Conservation (phyloP, 1,284 basidiomycete species). For the Melampsora larici-populina region DNA sequence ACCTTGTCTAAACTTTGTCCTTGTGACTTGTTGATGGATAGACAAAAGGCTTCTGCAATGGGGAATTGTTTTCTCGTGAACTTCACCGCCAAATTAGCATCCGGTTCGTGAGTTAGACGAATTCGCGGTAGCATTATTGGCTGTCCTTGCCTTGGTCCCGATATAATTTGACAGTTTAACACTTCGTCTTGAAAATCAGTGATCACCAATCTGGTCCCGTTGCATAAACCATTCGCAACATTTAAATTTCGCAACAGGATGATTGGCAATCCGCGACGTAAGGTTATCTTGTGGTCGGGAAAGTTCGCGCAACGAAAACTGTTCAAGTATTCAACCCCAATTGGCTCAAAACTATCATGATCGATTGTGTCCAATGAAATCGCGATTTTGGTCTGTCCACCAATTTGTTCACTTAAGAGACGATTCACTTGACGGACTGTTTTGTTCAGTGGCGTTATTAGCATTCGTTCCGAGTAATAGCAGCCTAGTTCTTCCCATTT, state of each 20-base stretch:
- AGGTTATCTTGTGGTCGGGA: neutral
- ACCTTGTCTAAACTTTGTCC: neutral
- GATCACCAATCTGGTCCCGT: constrained; percentile 3
- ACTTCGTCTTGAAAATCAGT: neutral
- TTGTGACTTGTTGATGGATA: constrained; percentile 18
- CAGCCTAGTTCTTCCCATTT: too few species aligned
- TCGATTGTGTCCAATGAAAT: neutral
- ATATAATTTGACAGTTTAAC: neutral
- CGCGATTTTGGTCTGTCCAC: too few species aligned
- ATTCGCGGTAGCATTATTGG: constrained; percentile 5
- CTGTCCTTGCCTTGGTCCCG: neutral
- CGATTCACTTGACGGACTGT: too few species aligned
- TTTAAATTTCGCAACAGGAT: neutral
- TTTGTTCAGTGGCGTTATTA: too few species aligned
- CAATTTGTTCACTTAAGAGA: too few species aligned
- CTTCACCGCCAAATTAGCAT: neutral
- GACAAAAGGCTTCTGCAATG: neutral
- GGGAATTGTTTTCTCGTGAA: constrained; percentile 8
- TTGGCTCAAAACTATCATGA: neutral
- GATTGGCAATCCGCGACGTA: neutral
- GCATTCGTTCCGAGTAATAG: too few species aligned
- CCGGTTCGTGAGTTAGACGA: neutral
- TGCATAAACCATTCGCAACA: neutral
- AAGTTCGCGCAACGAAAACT: neutral
- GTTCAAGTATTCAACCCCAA: neutral